A percentile compares a stretch with the other conserved stretches of the same genome.
Evolutionary conservation across 345 rosid species (phyloP).

Genomic region (Sonneratia caseolaris): DNA sequence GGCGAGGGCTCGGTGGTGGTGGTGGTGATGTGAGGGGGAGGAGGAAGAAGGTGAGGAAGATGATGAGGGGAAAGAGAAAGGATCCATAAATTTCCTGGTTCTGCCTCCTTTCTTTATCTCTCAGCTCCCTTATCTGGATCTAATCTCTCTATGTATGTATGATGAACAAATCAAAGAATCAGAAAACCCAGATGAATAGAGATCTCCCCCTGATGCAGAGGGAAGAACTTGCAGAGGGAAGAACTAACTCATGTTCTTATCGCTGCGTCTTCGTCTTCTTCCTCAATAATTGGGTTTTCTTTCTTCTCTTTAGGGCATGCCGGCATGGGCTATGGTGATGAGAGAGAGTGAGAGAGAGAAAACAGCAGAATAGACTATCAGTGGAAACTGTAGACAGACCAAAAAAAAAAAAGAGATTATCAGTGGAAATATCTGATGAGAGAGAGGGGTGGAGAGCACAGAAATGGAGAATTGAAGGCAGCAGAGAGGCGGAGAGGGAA

Average conservation of each 20-base stretch:
- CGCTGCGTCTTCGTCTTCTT: neutral
- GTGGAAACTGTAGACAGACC: neutral
- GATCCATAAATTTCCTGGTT: neutral
- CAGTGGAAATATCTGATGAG: neutral
- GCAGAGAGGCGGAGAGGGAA: neutral
- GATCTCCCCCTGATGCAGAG: neutral
- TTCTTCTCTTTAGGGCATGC: neutral
- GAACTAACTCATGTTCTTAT: no score
- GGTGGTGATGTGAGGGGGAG: conserved; percentile 17
- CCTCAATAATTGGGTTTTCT: neutral
- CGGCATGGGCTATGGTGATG: neutral
- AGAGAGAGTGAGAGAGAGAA: neutral
- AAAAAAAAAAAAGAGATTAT: neutral
- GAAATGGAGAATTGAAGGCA: neutral
- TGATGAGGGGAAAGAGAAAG: conserved; percentile 12
- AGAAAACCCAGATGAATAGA: neutral
- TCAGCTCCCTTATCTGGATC: neutral
- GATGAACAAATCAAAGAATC: neutral
- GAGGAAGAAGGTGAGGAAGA: conserved; percentile 24
- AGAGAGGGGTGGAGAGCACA: neutral
- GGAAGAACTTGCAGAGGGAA: neutral
- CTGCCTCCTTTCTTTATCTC: neutral
- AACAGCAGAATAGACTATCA: neutral
- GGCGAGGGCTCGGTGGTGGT: conserved; percentile 12
- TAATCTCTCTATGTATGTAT: neutral